phyloP scores from a whole-genome alignment of 1,284 basidiomycete species.

The Wolfiporia cocos region DNA sequence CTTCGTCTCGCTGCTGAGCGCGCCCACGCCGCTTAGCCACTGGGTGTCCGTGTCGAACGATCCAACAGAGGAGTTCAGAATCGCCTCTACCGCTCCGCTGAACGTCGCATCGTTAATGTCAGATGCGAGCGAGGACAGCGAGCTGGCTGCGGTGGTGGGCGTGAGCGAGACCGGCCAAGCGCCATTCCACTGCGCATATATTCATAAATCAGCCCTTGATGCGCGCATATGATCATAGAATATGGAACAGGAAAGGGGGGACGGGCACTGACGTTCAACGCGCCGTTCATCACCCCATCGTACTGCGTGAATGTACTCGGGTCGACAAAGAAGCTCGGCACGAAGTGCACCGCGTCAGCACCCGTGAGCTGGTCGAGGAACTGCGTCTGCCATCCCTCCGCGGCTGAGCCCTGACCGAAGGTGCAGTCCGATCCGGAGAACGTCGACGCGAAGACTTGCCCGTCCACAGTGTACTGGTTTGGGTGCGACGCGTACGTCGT shows the following conservation, averaged over 20 bases:
- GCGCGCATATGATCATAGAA: too few species aligned
- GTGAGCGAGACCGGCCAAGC: conserved; percentile 45
- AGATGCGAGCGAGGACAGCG: conserved; percentile 2
- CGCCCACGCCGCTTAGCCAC: conserved; percentile 22
- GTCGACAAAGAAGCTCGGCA: conserved; percentile 62
- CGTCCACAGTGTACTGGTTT: conserved; percentile 56
- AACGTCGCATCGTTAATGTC: conserved; percentile 1
- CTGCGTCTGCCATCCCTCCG: conserved; percentile 52
- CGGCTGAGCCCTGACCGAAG: conserved; percentile 53
- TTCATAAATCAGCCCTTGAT: too few species aligned
- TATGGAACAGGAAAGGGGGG: too few species aligned
- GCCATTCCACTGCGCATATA: conserved; percentile 47
- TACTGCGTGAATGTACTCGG: conserved; percentile 44
- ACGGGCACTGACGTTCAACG: conserved; percentile 53
- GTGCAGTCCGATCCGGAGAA: conserved; percentile 75
- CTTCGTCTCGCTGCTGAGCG: conserved; percentile 17
- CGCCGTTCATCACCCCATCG: conserved; percentile 47
- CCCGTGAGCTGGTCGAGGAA: conserved; percentile 45
- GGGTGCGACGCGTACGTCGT: conserved; percentile 50
- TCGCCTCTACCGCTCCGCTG: conserved; percentile 24
- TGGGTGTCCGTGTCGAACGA: conserved; percentile 41
- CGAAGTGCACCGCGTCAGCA: conserved; percentile 48
- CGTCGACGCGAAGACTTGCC: conserved; percentile 65
- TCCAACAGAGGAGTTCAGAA: conserved; percentile 34
- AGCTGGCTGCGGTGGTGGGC: not conserved